Evolutionary conservation across 148 eudicot genomes (phyloP), one percentile per base, ranked within the genome.

Genomic region (Cornus kousa): DNA sequence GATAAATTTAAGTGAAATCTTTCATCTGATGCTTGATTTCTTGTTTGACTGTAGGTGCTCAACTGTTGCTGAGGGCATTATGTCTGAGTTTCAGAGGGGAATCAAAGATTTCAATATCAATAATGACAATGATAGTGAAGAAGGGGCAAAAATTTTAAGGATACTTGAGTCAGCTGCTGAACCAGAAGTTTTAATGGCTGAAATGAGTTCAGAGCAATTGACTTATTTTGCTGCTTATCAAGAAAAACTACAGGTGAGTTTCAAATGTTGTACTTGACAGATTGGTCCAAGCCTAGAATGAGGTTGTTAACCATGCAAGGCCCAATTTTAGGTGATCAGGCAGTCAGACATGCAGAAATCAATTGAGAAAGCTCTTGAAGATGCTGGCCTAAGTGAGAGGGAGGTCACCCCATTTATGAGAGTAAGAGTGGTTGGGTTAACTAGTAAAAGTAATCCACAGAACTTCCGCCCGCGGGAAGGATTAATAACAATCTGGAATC

Each of bases 101-200:
- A 64, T 73, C 12, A 77, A 73, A 68, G 76, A 59, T 77, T 78
- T 76, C 69, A 73, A 60, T 71, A 33, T 24, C 17, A 55, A 46
- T 70, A 78, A 84, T 80, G 87, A 90, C 72, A 79, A 71, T 70
- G 92, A 87, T 68, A 80, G 78, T 86, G 97, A 89, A 69, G 94
- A 91, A 83, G 99, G 98, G 82, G 99, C 94, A 24, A 88, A 87
- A 83, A 86, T 93, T 66, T 82, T 90, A 59, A 90, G 90, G 83
- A 82, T 91, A 86, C 94, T 96, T 73, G 98, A 96, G 82, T 80
- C 81, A 79, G 88, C 92, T 81, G 97, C 94, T 78, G 99, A 93
- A 79, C 99, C 99, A 53, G 99, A 95, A 85, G 74, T 91, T 57
- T 35, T 95, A 77, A 95, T 95, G 99, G 97, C 97, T 20, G 98